These are phyloP conservation scores for Vicia faba DNA, from an alignment of 306 rosid genomes.

Conservation along the genomic window DNA sequence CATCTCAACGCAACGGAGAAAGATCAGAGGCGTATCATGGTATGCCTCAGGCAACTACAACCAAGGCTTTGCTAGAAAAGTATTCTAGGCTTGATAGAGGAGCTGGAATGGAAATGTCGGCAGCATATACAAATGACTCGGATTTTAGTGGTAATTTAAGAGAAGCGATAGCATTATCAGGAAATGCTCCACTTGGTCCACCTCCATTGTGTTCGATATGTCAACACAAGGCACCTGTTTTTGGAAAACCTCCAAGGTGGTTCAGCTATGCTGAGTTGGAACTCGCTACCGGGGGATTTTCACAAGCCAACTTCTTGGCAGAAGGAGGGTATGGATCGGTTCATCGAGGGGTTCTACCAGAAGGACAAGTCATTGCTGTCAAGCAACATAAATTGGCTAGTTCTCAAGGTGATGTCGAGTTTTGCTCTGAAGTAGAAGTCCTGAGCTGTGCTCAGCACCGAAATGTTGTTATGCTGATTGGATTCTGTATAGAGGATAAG, in stretches of 20 bases:
- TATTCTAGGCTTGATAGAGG: conserved; percentile 69
- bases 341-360: conserved; percentile 94
- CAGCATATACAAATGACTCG: conserved; percentile 54
- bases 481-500: conserved; percentile 94
- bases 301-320: conserved; percentile 94
- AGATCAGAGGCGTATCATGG: conserved; percentile 54
- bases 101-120: conserved; percentile 57
- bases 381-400: conserved; percentile 98
- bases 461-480: conserved; percentile 96
- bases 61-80: conserved; percentile 62
- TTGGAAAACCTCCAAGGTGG: conserved; percentile 97
- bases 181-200: conserved; percentile 86
- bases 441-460: conserved; percentile 98
- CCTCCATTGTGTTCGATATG: conserved; percentile 98
- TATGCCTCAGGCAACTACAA: conserved; percentile 55
- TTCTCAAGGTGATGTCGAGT: conserved; percentile 94
- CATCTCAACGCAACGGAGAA: conserved; percentile 53
- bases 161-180: conserved; percentile 81
- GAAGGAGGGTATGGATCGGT: conserved; percentile 99
- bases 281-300: conserved; percentile 95
- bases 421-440: conserved; percentile 98
- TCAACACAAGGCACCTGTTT: conserved; percentile 97
- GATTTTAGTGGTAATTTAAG: conserved; percentile 82
- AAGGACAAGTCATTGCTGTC: conserved; percentile 96
- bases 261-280: conserved; percentile 91